Percentiles rank a stretch among this genome's conserved stretches.
These are phyloP conservation scores for Berberis vulgaris DNA, from an alignment of 164 flowering plant species.

Conservation along the genomic window DNA sequence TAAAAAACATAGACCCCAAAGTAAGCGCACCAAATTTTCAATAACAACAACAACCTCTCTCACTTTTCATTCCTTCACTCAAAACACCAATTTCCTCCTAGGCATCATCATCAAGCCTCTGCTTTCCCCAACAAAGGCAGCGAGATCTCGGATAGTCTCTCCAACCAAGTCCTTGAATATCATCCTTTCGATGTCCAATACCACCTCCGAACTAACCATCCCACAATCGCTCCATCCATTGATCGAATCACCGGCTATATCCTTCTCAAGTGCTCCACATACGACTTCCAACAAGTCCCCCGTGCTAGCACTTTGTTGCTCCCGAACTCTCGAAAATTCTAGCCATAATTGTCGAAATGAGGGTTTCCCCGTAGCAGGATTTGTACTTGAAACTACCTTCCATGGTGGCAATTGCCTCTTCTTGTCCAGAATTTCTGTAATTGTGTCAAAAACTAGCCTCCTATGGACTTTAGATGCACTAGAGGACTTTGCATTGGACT, in stretches of 20 bases:
- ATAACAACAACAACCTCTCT: not conserved
- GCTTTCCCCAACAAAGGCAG: constrained; percentile 23
- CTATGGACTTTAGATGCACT: constrained; percentile 44
- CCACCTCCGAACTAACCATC: constrained; percentile 50
- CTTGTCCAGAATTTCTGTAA: constrained; percentile 48
- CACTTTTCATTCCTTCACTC: constrained; percentile 1
- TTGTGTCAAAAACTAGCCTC: constrained; percentile 57
- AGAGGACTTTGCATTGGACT: constrained; percentile 25
- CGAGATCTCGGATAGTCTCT: constrained; percentile 66
- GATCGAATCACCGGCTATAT: constrained; percentile 40
- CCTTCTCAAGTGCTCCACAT: constrained; percentile 41
- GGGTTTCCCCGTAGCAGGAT: constrained; percentile 6
- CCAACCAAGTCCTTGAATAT: constrained; percentile 79
- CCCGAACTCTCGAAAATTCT: constrained; percentile 43
- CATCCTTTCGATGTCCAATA: constrained; percentile 71
- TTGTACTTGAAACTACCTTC: constrained; percentile 24
- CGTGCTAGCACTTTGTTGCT: constrained; percentile 8
- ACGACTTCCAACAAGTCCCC: constrained; percentile 53
- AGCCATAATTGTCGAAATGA: constrained; percentile 41
- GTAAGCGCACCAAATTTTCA: too few species aligned
- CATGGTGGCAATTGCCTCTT: constrained; percentile 51
- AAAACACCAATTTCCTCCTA: constrained; percentile 65
- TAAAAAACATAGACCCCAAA: too few species aligned
- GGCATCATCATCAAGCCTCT: constrained; percentile 16
- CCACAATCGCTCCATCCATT: constrained; percentile 58